phyloP scores from a whole-genome alignment of 2,329 filamentous ascomycete species.

The Cercospora sesami region DNA sequence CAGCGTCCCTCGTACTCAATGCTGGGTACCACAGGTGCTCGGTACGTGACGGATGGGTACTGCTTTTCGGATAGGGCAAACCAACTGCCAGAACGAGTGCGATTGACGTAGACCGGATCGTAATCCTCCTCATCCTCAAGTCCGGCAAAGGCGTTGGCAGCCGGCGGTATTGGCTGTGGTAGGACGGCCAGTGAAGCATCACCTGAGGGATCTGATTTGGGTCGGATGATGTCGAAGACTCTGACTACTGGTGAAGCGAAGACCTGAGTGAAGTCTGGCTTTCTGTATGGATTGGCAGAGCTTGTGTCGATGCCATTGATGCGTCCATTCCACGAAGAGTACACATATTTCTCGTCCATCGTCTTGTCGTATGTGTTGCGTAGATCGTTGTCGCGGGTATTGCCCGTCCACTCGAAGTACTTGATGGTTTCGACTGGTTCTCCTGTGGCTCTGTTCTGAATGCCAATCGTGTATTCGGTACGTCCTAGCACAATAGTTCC shows the following conservation, averaged over 20 bases:
- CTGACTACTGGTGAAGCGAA: slow-evolving; percentile 37
- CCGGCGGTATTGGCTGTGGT: slow-evolving; percentile 74
- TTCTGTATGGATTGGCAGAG: slow-evolving; percentile 36
- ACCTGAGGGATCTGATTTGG: slow-evolving; percentile 62
- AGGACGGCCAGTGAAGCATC: slow-evolving; percentile 79
- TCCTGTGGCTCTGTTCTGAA: slow-evolving; percentile 72
- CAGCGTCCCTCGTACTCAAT: slow-evolving; percentile 57
- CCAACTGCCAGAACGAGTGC: slow-evolving; percentile 83
- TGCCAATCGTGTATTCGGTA: slow-evolving; percentile 85
- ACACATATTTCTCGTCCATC: slow-evolving; percentile 85
- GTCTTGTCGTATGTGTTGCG: slow-evolving; percentile 77
- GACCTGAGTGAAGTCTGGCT: slow-evolving; percentile 33
- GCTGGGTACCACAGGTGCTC: slow-evolving; percentile 58
- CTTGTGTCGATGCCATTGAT: slow-evolving; percentile 76
- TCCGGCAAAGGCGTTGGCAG: slow-evolving; percentile 33
- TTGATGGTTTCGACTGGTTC: slow-evolving; percentile 82
- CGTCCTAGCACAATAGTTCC: slow-evolving; percentile 81
- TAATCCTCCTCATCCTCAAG: slow-evolving; percentile 40
- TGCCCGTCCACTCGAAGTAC: slow-evolving; percentile 93
- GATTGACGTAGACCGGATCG: slow-evolving; percentile 73
- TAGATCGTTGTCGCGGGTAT: slow-evolving; percentile 85
- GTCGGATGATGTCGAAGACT: slow-evolving; percentile 44
- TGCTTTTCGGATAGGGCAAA: slow-evolving; percentile 85
- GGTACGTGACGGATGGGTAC: slow-evolving; percentile 82
- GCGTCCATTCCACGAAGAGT: slow-evolving; percentile 79